These are phyloP conservation scores for Cyclotella baltica DNA, from an alignment of 108 stramenopile genomes.

Conservation along the genomic window DNA sequence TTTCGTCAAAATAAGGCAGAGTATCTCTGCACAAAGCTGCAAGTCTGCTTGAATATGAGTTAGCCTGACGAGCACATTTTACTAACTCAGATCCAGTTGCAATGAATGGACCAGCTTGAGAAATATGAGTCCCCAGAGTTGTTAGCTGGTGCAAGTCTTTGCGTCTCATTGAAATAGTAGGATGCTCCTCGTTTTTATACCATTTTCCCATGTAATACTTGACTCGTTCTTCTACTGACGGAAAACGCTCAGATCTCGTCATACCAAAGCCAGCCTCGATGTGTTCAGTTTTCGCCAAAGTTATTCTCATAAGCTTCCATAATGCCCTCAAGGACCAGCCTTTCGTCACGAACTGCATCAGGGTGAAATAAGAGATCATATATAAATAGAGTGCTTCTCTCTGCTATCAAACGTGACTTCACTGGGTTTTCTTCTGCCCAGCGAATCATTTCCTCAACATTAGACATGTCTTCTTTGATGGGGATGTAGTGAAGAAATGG, in stretches of 20 bases:
- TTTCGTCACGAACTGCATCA: slow-evolving; percentile 41
- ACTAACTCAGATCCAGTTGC: slow-evolving; percentile 36
- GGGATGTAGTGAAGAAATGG: slow-evolving; percentile 58
- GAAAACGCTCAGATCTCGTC: slow-evolving; percentile 58
- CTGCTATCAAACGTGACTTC: slow-evolving; percentile 45
- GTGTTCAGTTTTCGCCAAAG: slow-evolving; percentile 21
- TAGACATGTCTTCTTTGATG: slow-evolving; percentile 46
- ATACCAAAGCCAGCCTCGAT: background rate
- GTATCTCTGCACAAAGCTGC: slow-evolving; percentile 33
- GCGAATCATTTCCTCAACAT: slow-evolving; percentile 55
- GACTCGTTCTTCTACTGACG: slow-evolving; percentile 74
- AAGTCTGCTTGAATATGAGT: slow-evolving; percentile 27
- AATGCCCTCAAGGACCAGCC: slow-evolving; percentile 32
- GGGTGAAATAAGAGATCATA: slow-evolving; percentile 55
- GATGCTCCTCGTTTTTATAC: slow-evolving; percentile 49
- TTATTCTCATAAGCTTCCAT: slow-evolving; percentile 52
- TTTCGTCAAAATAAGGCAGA: slow-evolving; percentile 39
- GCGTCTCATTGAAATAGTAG: slow-evolving; percentile 29
- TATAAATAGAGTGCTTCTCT: slow-evolving; percentile 56
- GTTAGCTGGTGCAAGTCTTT: background rate
- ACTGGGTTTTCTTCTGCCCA: slow-evolving; percentile 48
- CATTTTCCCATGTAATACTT: slow-evolving; percentile 76
- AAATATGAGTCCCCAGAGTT: slow-evolving; percentile 12
- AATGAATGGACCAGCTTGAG: slow-evolving; percentile 31
- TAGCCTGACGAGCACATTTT: slow-evolving; percentile 26